Evolutionary conservation across 176 grass and related monocot species (phyloP), one percentile per base, ranked within the genome.

Genomic region (Eremochloa ophiuroides): DNA sequence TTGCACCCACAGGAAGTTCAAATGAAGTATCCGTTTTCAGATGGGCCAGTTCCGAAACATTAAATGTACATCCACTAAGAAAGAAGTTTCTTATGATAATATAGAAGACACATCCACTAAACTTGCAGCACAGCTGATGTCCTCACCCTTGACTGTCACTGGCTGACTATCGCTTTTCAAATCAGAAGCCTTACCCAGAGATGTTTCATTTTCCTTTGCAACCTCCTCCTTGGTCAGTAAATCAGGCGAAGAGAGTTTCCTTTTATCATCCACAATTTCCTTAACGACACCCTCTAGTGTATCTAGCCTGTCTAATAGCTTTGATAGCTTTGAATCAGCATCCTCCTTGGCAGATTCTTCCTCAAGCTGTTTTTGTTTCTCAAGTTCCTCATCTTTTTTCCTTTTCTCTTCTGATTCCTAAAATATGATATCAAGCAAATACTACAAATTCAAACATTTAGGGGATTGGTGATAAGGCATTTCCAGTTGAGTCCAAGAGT

Each of bases 341-440:
- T 93, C 70, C 86, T 89, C 75, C 84, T 94, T 89, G 75, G 87
- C 84, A 68, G 86, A 89, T 62, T 53, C 3, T 63, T 66, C 76
- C n/a, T 93, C 92, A 38, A 86, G 81, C 56, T 80, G 80, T 67
- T 98, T 93, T 39, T 70, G 75, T 84, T 95, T 95, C 74, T 93
- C 56, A 83, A 80, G 27, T 82, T 91, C 92, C 59, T 91, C 87
- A 0, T 58, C 56, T 59, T 87, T 86, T 82, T 93, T 91, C 77
- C 65, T 94, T 84, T 93, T 94, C 86, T 50, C 85, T 82, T 89
- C 86, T 68, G 84, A 85, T 78, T 98, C 92, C 95, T 98, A 66
- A 31, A 69, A 84, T 69, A 7, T 50, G 28, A 46, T 58, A 60
- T 74, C 30, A 6, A 7, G 31, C 62, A 69, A 68, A 84, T 88